Percentiles rank a stretch among this genome's conserved stretches.
Evolutionary conservation across 495 filamentous ascomycete species (phyloP).

Genomic region (Hypomontagnella submonticulosa): DNA sequence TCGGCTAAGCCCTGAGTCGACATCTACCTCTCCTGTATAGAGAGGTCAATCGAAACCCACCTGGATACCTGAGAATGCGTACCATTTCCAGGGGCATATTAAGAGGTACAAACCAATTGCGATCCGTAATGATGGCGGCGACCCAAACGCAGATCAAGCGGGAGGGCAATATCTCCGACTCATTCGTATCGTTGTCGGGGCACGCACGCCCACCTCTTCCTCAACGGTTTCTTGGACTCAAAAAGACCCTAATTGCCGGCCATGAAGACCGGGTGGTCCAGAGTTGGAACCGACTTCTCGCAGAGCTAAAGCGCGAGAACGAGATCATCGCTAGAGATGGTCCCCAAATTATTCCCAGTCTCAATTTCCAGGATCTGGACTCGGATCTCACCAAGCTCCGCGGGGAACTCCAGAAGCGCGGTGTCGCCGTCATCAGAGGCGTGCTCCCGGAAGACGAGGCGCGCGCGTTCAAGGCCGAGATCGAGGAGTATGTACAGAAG

Average conservation of each 20-base stretch:
- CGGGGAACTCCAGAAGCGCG: slow-evolving; percentile 68
- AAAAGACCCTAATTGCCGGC: slow-evolving; percentile 68
- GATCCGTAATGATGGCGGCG: slow-evolving; percentile 27
- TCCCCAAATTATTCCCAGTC: slow-evolving; percentile 64
- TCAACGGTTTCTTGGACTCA: slow-evolving; percentile 79
- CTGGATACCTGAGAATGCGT: slow-evolving; percentile 2
- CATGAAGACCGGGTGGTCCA: slow-evolving; percentile 69
- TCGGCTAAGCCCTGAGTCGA: too few relatives aligned
- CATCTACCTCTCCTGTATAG: not conserved
- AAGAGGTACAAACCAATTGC: slow-evolving; percentile 12
- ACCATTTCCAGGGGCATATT: slow-evolving; percentile 7
- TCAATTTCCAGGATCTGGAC: slow-evolving; percentile 66
- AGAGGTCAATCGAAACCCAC: not conserved
- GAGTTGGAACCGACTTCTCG: slow-evolving; percentile 78
- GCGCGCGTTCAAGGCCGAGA: slow-evolving; percentile 65
- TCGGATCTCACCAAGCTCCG: slow-evolving; percentile 55
- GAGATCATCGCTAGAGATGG: slow-evolving; percentile 55
- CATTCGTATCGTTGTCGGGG: slow-evolving; percentile 84
- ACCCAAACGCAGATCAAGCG: slow-evolving; percentile 45
- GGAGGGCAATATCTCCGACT: slow-evolving; percentile 82
- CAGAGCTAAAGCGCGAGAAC: slow-evolving; percentile 64
- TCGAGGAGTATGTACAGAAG: slow-evolving; percentile 68
- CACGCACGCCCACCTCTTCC: slow-evolving; percentile 71
- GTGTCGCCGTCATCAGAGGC: slow-evolving; percentile 70
- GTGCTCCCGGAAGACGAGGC: slow-evolving; percentile 70